Evolutionary conservation across 495 filamentous ascomycete genomes (phyloP).

Genomic region (Geoglossum glabrum): DNA sequence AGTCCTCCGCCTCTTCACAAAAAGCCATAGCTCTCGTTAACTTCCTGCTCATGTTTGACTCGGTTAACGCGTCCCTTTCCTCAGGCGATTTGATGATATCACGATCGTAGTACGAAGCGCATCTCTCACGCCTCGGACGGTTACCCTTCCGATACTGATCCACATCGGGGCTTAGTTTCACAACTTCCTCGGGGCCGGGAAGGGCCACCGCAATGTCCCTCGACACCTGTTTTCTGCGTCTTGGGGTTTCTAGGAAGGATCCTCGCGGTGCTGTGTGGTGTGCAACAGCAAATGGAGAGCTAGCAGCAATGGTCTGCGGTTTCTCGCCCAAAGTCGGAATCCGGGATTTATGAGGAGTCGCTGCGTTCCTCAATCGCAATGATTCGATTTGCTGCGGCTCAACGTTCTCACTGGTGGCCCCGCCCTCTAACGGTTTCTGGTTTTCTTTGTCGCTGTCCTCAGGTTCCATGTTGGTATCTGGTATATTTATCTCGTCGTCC

Average conservation of each 20-base stretch:
- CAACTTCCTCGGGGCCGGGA: background rate
- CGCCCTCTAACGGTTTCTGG: background rate
- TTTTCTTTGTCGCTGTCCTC: background rate
- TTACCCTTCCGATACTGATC: constrained; percentile 5
- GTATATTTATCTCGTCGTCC: background rate
- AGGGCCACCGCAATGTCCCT: background rate
- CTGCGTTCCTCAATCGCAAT: background rate
- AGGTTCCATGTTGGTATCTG: background rate
- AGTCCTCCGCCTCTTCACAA: background rate
- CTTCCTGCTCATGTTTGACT: background rate
- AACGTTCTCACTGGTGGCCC: background rate
- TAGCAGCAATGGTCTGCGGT: background rate
- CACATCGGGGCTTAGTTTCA: constrained; percentile 1
- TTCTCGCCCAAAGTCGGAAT: background rate
- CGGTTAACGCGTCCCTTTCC: background rate
- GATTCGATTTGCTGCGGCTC: background rate
- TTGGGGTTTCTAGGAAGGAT: background rate
- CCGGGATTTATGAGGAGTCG: background rate
- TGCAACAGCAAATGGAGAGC: background rate
- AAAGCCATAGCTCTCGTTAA: background rate
- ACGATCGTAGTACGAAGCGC: constrained; percentile 1
- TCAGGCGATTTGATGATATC: background rate
- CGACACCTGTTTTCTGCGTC: background rate
- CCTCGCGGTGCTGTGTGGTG: background rate
- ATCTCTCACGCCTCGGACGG: background rate